These are phyloP conservation scores for Paracorniculantispora psalliotae DNA, from an alignment of 2,329 filamentous ascomycete genomes.

Conservation along the genomic window DNA sequence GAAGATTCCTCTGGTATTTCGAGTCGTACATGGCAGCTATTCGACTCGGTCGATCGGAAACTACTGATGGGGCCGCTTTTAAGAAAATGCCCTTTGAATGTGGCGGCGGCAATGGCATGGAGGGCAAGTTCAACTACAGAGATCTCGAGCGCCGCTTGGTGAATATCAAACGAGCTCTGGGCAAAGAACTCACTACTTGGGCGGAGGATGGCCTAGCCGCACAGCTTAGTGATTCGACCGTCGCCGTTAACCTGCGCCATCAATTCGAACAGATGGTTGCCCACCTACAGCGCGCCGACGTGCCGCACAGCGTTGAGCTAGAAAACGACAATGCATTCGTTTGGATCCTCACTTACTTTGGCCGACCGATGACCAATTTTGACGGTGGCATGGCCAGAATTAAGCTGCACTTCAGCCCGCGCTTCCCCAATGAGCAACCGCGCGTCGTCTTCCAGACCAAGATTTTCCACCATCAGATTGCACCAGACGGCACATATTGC, in stretches of 20 bases:
- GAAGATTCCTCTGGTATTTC: slow-evolving; percentile 93
- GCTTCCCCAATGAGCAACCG: slow-evolving; percentile 84
- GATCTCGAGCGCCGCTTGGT: slow-evolving; percentile 65
- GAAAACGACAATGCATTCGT: slow-evolving; percentile 81
- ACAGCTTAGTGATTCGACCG: slow-evolving; percentile 62
- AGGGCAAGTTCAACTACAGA: slow-evolving; percentile 77
- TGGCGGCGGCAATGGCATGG: slow-evolving; percentile 69
- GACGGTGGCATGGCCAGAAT: slow-evolving; percentile 88
- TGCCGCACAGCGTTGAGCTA: slow-evolving; percentile 70
- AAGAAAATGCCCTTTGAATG: slow-evolving; percentile 81
- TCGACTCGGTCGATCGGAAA: slow-evolving; percentile 57
- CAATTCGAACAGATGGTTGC: slow-evolving; percentile 81
- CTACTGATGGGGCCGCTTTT: slow-evolving; percentile 61
- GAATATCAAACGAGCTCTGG: slow-evolving; percentile 63
- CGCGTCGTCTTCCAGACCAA: slow-evolving; percentile 74
- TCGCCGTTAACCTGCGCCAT: slow-evolving; percentile 75
- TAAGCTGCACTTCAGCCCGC: slow-evolving; percentile 71
- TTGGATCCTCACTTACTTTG: slow-evolving; percentile 86
- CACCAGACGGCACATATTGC: slow-evolving; percentile 73
- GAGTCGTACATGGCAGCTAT: slow-evolving; percentile 76
- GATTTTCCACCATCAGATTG: slow-evolving; percentile 85
- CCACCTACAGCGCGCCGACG: slow-evolving; percentile 64
- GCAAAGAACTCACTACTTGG: slow-evolving; percentile 70
- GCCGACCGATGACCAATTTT: slow-evolving; percentile 85
- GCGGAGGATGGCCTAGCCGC: slow-evolving; percentile 60